phyloP scores from a whole-genome alignment of 2,329 filamentous ascomycete genomes.

The Fusarium annulatum region DNA sequence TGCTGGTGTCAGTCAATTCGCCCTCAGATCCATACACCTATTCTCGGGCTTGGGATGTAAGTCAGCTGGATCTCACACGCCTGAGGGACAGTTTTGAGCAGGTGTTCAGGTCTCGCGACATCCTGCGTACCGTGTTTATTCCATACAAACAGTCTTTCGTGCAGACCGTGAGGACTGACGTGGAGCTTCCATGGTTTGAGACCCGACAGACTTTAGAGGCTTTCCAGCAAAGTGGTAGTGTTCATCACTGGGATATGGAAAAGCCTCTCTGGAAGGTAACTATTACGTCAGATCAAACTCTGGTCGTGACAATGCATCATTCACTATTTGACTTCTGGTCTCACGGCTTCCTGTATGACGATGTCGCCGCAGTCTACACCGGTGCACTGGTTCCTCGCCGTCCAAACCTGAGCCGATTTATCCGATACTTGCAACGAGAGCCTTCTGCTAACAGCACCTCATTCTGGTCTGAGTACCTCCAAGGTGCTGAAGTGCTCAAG shows the following conservation, averaged over 20 bases:
- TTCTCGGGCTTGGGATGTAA: conserved; percentile 27
- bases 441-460: neutral
- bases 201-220: fast-evolving
- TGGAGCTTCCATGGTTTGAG: neutral
- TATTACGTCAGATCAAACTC: neutral
- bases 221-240: neutral
- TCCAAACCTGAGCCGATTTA: neutral
- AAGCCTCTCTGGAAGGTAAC: neutral
- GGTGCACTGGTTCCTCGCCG: neutral
- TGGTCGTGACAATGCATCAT: conserved; percentile 49
- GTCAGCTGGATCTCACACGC: conserved; percentile 2
- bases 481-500: neutral
- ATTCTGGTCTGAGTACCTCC: conserved; percentile 12
- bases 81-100: conserved; percentile 18
- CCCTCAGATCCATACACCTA: conserved; percentile 28
- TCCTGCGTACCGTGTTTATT: conserved; percentile 33
- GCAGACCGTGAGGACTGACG: neutral
- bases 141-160: conserved; percentile 8
- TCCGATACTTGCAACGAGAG: neutral
- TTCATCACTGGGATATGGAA: neutral
- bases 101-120: conserved; percentile 20
- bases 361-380: conserved; percentile 24
- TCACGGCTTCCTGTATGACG: conserved; percentile 44
- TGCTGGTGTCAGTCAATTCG: conserved; percentile 21
- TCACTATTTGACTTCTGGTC: conserved; percentile 51